Evolutionary conservation across 2,329 filamentous ascomycete genomes (phyloP), one percentile per base, ranked within the genome.

Genomic region (Aspergillus fischeri): DNA sequence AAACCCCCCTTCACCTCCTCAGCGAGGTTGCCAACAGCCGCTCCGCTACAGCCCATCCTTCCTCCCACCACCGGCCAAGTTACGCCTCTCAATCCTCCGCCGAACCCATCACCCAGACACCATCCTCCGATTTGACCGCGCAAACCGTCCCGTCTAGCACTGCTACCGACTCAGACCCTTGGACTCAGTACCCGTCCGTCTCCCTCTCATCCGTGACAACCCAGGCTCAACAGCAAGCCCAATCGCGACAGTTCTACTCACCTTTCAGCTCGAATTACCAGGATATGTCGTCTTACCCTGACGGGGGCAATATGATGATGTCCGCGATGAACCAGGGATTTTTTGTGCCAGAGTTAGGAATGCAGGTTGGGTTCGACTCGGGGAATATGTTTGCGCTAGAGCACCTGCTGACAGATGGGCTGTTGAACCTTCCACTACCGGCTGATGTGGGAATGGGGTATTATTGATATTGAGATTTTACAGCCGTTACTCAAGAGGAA

Each of bases 11-110:
- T 7, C 70, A 75, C 48, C 66, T 75, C 10, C 67, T 73, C 55
- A 71, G 71, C 58, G 72, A 77, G 73, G 73, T 77, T 60, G 76
- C 75, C 59, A 57, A 62, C 42, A 60, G 49, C 45, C 50, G 50
- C 41, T 41, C 60, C 11, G 53, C 49, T 3, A 49, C 51, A 51
- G 32, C 27, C 55, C 44, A 55, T 54, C 47, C 32, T 53, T 52
- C 11, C 51, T 52, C 24, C 20, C 48, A 41, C 54, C 60, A 21
- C 20, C 49, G 24, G 35, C 53, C 44, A 28, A 54, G 53, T n/a
- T 51, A 38, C 27, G 50, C 55, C 52, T 63, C 59, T 41, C 55
- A 54, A 25, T 41, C 60, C 11, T 64, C 52, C 35, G 28, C 54
- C 27, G 32, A 56, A 28, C 32, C 59, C 9, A 38, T 55, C 14